Base-by-base conservation (phyloP, 2,329 filamentous ascomycete genomes). In the Pseudovirgaria hyperparasitica region DNA sequence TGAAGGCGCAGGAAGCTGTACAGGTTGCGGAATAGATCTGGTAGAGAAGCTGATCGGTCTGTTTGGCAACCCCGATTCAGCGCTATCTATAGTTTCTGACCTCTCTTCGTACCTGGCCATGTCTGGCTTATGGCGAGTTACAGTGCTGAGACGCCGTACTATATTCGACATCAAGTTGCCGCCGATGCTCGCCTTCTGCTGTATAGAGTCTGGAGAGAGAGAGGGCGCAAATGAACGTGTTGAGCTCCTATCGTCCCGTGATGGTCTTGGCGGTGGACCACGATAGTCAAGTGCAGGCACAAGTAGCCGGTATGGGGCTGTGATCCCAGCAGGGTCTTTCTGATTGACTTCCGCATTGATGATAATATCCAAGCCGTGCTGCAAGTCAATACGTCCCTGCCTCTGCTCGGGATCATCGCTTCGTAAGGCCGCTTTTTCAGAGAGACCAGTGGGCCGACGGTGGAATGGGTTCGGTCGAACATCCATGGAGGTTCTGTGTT, bases 311-410 rank as follows among this genome's bases (percentile, higher is more conserved):
- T 98, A 98, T 6, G 85, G 82, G 26, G 74, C 71, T 1, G 90
- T 98, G 37, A 82, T 84, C 9, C 90, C 92, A 0, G 80, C 69
- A 1, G 90, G 87, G 42, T 98, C 85, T 36, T 72, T 74, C 23
- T 81, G 70, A 42, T 78, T 85, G 34, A 94, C 73, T 56, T 98
- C 90, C 35, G 93, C 74, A 42, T 94, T 93, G 22, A 98, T 57
- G 26, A 74, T 80, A 19, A 98, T 76, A 38, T 94, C 85, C 7
- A 98, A 61, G 0, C 84, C 85, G 16, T 78, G 79, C 46, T 90
- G 72, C 1, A 94, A 63, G 45, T 93, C 74, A 32, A 96, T 61
- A 11, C 38, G 48, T n/a, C 41, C 39, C 19, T 44, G 38, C n/a
- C n/a, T n/a, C n/a, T n/a, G n/a, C 9, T 33, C 15, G 14, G 21